Evolutionary conservation across 176 grass and related monocot genomes (phyloP).

Genomic region (Areca catechu): DNA sequence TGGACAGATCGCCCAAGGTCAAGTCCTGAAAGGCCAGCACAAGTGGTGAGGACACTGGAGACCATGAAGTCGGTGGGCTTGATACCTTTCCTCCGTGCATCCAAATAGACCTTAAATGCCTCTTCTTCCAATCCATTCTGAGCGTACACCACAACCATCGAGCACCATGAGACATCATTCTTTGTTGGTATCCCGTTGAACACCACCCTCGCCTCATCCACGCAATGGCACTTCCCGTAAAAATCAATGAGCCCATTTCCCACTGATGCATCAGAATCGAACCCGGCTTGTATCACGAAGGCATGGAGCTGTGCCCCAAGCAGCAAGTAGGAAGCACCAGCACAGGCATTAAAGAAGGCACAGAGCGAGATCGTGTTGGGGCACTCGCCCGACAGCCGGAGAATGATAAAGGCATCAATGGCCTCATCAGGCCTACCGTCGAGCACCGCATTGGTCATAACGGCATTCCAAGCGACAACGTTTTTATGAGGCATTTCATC

Average conservation of each 20-base stretch:
- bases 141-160: conserved; percentile 44
- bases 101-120: conserved; percentile 47
- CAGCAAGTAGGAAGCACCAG: conserved; percentile 16
- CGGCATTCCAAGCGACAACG: conserved; percentile 56
- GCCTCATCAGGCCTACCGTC: conserved; percentile 44
- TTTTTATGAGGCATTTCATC: conserved; percentile 60
- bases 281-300: conserved; percentile 35
- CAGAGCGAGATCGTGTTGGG: conserved; percentile 49
- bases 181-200: conserved; percentile 47
- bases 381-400: conserved; percentile 26
- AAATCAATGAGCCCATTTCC: conserved; percentile 67
- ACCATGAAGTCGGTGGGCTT: conserved; percentile 62
- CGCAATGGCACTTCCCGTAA: conserved; percentile 52
- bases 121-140: conserved; percentile 66
- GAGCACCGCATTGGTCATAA: conserved; percentile 58
- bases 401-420: conserved; percentile 38
- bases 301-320: conserved; percentile 57
- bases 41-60: conserved; percentile 68
- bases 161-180: conserved; percentile 78
- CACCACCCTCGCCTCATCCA: conserved; percentile 31
- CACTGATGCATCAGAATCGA: conserved; percentile 37
- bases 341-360: conserved; percentile 70
- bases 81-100: conserved; percentile 50
- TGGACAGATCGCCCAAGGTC: conserved; percentile 55
- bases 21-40: conserved; percentile 53